Evolutionary conservation across 108 stramenopile genomes (phyloP), one percentile per base, ranked within the genome.

Genomic region (Fragilariopsis cylindrus): DNA sequence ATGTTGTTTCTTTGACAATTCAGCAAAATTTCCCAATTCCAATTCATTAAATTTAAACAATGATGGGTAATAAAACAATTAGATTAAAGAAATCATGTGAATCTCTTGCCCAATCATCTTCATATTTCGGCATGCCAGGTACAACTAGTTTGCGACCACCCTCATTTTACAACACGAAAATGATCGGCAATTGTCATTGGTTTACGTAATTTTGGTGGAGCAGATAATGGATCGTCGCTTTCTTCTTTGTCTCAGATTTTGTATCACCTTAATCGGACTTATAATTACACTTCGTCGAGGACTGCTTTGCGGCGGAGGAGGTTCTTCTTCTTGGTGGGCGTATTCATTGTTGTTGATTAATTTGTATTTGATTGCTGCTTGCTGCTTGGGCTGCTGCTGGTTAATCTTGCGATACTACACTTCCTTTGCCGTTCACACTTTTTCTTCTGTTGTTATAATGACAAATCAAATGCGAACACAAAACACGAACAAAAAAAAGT

Each of bases 31-130:
- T 96, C 95, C 88, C 87, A 89, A 48, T 92, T 84, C 95, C 95
- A 96, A 57, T 96, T 96, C 78, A 93, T 84, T 4, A 90, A 70
- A 73, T 96, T 93, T 48, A 96, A 71, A 85, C 91, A 19, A 90
- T 76, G 19, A 96, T 81, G 0, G 95, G 95, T 54, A 96, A 85
- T 58, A 96, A 65, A 3, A 86, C 83, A 53, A 96, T 82, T 16
- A 96, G 67, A 73, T 96, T 96, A 82, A 92, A 96, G 71, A 92
- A 93, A 76, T 96, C 95, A 64, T 96, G 95, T 9, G 76, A 46
- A 72, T 93, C 92, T 57, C 92, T 72, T 7, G 84, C 79, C 75
- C 74, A 87, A 67, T 96, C 87, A 46, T 87, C 86, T 69, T 88
- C 89, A 57, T 85, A 84, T 39, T 77, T 82, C 6, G 89, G 90